These are phyloP conservation scores for Guyanaporus albipodus DNA, from an alignment of 768 basidiomycete genomes.

Conservation along the genomic window DNA sequence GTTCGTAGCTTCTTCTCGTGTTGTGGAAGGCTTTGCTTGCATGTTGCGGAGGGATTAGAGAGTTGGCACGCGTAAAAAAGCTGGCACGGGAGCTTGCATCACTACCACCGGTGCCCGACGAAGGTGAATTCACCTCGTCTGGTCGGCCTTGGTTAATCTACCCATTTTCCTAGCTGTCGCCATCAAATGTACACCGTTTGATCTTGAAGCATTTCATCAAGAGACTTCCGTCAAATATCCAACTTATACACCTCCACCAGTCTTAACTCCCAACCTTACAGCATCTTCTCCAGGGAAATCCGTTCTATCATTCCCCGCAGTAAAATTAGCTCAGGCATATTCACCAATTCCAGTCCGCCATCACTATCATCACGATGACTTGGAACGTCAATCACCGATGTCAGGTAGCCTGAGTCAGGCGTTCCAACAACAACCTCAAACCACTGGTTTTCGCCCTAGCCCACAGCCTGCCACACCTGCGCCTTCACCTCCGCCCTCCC, in stretches of 20 bases:
- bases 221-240: slow-evolving; percentile 96
- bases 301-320: slow-evolving; percentile 38
- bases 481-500: slow-evolving; percentile 78
- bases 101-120: slow-evolving; percentile 52
- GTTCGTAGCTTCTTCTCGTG: slow-evolving; percentile 74
- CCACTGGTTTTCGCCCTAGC: slow-evolving; percentile 31
- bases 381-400: slow-evolving; percentile 47
- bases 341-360: slow-evolving; percentile 91
- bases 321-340: slow-evolving; percentile 84
- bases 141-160: slow-evolving; percentile 2
- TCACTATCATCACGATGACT: slow-evolving; percentile 86
- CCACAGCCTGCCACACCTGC: slow-evolving; percentile 86
- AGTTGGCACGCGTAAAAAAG: slow-evolving; percentile 77
- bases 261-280: slow-evolving; percentile 32
- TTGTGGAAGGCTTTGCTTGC: slow-evolving; percentile 93
- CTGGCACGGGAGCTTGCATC: slow-evolving; percentile 83
- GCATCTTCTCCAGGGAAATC: slow-evolving; percentile 28
- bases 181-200: slow-evolving; percentile 88
- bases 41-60: slow-evolving; percentile 90
- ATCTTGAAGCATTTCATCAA: slow-evolving; percentile 83
- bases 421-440: slow-evolving; percentile 34
- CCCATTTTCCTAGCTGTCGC: slow-evolving; percentile 41
- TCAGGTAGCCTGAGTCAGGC: slow-evolving; percentile 33
- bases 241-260: slow-evolving; percentile 71
- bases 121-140: slow-evolving; percentile 32